phyloP scores from a whole-genome alignment of 345 rosid species.

The Murraya koenigii region DNA sequence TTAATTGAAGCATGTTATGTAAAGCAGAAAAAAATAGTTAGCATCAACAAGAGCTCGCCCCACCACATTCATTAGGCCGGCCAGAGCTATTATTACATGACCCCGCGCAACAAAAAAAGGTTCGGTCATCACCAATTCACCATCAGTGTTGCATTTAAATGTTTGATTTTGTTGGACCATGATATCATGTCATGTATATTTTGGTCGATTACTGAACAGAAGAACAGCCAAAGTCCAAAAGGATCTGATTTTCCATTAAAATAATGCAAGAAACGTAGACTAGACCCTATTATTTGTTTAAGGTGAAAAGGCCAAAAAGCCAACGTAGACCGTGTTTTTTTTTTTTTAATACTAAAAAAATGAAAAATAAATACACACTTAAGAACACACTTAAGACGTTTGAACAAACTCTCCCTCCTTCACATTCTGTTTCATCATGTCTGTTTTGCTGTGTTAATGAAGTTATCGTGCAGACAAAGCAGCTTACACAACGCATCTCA shows the following conservation, averaged over 20 bases:
- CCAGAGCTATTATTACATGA: not conserved
- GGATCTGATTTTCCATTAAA: not conserved
- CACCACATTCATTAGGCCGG: not conserved
- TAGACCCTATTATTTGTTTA: not conserved
- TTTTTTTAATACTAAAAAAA: too few relatives aligned
- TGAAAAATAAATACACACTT: too few relatives aligned
- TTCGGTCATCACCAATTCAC: too few relatives aligned
- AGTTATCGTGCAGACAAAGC: not conserved
- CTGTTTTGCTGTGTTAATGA: not conserved
- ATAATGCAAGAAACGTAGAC: not conserved
- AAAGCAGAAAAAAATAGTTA: rapidly evolving
- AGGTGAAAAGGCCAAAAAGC: not conserved
- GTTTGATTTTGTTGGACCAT: not conserved
- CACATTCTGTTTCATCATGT: not conserved
- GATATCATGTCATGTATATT: not conserved
- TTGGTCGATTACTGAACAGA: not conserved
- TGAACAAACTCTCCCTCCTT: not conserved
- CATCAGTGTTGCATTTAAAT: too few relatives aligned
- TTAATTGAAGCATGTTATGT: too few relatives aligned
- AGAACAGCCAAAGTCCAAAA: not conserved
- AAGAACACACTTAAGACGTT: too few relatives aligned
- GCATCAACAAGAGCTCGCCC: not conserved
- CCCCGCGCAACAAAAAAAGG: too few relatives aligned
- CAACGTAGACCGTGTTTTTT: too few relatives aligned
- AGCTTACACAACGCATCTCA: not conserved